Percentiles rank a stretch among this genome's conserved stretches.
phyloP scores from a whole-genome alignment of 2,329 filamentous ascomycete species.

The Metarhizium album region DNA sequence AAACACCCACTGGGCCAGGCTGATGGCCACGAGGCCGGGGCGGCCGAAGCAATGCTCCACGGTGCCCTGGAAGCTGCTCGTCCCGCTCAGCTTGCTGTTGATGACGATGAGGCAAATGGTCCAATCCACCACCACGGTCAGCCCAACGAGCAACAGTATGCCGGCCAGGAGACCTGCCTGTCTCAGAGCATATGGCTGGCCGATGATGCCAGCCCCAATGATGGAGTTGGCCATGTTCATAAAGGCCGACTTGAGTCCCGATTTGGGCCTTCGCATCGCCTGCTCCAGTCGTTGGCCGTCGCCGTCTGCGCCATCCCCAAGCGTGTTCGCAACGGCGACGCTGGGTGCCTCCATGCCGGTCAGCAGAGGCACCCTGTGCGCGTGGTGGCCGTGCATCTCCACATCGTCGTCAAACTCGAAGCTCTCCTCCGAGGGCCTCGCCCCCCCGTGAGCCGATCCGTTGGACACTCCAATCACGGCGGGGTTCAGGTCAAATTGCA shows the following conservation, averaged over 20 bases:
- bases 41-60: conserved; percentile 92
- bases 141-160: conserved; percentile 60
- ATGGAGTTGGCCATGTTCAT: conserved; percentile 99
- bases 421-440: conserved; percentile 25
- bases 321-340: conserved; percentile 51
- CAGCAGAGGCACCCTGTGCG: conserved; percentile 58
- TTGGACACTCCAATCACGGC: conserved; percentile 27
- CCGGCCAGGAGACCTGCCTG: conserved; percentile 83
- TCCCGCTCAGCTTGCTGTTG: conserved; percentile 92
- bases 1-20: conserved; percentile 90
- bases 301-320: conserved; percentile 28
- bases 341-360: conserved; percentile 78
- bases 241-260: conserved; percentile 76
- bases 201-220: conserved; percentile 66
- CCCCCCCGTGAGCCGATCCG: conserved; percentile 7
- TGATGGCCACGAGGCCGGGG: conserved; percentile 78
- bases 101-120: conserved; percentile 94
- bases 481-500: conserved; percentile 57
- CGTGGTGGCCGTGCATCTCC: conserved; percentile 37
- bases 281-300: conserved; percentile 35
- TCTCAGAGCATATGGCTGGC: conserved; percentile 90
- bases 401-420: conserved; percentile 33
- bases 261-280: conserved; percentile 62
- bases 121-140: conserved; percentile 90
- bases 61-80: conserved; percentile 89